Percentiles rank a stretch among this genome's conserved stretches.
Conservation (phyloP, 2,329 filamentous ascomycete genomes). For the Ophiostoma tasmaniense region DNA sequence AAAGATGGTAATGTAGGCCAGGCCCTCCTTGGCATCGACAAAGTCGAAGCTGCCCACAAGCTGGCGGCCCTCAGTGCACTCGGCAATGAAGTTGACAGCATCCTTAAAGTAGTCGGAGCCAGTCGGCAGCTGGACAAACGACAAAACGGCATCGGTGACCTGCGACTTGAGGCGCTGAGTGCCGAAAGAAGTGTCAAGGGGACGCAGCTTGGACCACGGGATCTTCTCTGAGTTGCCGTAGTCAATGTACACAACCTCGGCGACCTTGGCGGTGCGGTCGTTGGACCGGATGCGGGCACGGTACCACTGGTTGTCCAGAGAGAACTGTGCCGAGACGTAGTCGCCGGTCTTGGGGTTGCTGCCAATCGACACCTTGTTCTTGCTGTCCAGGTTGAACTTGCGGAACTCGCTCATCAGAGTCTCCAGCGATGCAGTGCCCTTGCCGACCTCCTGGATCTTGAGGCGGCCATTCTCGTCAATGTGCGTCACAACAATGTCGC, state of each 20-base stretch:
- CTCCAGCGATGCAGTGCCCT: slow-evolving; percentile 75
- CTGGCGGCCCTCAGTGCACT: slow-evolving; percentile 64
- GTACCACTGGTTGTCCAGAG: slow-evolving; percentile 87
- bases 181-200: slow-evolving; percentile 72
- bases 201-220: slow-evolving; percentile 73
- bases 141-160: slow-evolving; percentile 77
- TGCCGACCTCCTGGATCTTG: slow-evolving; percentile 85
- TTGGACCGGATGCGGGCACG: slow-evolving; percentile 84
- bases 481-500: slow-evolving; percentile 86
- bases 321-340: slow-evolving; percentile 84
- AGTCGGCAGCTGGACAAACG: slow-evolving; percentile 75
- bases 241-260: slow-evolving; percentile 90
- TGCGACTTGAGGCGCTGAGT: slow-evolving; percentile 76
- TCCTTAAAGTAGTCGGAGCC: slow-evolving; percentile 77
- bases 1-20: slow-evolving; percentile 79
- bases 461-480: slow-evolving; percentile 73
- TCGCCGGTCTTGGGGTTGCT: slow-evolving; percentile 84
- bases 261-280: slow-evolving; percentile 79
- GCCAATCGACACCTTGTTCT: slow-evolving; percentile 65
- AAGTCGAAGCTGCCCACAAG: slow-evolving; percentile 89
- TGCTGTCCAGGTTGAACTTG: slow-evolving; percentile 76
- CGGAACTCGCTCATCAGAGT: slow-evolving; percentile 86
- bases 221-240: slow-evolving; percentile 91
- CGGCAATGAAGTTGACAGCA: slow-evolving; percentile 64
- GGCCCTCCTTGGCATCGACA: slow-evolving; percentile 67